Conservation (phyloP, 2,329 filamentous ascomycete genomes). For the Phoma sp. region DNA sequence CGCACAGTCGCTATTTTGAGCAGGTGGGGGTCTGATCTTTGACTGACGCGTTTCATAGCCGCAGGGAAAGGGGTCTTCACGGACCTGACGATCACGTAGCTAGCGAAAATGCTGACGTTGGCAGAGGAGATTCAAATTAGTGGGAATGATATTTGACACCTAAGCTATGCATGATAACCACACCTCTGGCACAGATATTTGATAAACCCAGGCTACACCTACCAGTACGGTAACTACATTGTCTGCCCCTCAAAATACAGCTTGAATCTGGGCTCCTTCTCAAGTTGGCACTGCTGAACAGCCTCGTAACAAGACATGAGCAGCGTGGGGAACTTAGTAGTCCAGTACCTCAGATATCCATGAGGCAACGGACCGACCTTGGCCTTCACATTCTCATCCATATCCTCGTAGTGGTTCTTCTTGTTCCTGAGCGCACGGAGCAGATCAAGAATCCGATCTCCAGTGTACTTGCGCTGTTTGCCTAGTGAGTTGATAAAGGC, state of each 20-base stretch:
- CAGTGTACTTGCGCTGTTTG: constrained; percentile 95
- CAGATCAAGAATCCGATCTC: constrained; percentile 81
- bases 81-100: not conserved
- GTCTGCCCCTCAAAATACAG: constrained; percentile 67
- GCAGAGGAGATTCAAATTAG: not conserved
- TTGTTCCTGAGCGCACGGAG: constrained; percentile 92
- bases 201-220: not conserved
- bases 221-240: constrained; percentile 11
- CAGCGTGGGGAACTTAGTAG: constrained; percentile 76
- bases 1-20: constrained; percentile 17
- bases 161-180: constrained; percentile 4
- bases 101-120: not conserved
- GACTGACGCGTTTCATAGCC: constrained; percentile 9
- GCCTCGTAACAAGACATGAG: constrained; percentile 81
- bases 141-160: not conserved
- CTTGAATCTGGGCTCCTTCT: constrained; percentile 70
- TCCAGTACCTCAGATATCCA: constrained; percentile 87
- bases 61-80: not conserved
- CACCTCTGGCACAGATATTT: not conserved
- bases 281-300: constrained; percentile 70
- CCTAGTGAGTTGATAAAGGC: constrained; percentile 89
- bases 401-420: constrained; percentile 97
- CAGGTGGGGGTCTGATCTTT: constrained; percentile 12
- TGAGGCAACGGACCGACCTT: constrained; percentile 78
- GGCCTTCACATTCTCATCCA: constrained; percentile 79